A percentile compares a stretch with the other conserved stretches of the same genome.
Conservation (phyloP, 768 basidiomycete species). For the Tylopilus sp. region DNA sequence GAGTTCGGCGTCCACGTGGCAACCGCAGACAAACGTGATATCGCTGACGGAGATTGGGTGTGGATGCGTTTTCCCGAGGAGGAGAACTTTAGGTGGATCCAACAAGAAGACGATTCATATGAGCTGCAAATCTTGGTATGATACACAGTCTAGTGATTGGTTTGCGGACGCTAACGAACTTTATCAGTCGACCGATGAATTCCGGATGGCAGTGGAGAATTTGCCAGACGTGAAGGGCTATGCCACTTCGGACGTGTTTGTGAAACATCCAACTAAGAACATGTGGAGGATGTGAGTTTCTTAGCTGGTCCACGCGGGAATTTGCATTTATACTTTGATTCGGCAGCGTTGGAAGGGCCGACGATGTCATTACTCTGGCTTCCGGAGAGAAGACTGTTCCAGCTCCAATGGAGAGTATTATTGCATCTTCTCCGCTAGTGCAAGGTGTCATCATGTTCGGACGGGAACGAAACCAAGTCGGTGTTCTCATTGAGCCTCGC, state of each 20-base stretch:
- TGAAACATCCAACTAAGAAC: background rate
- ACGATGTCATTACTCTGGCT: background rate
- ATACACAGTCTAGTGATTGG: background rate
- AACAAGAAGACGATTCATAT: constrained; percentile 36
- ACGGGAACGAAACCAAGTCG: too few relatives aligned
- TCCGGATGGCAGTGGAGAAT: background rate
- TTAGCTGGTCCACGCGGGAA: background rate
- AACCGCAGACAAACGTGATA: constrained; percentile 1
- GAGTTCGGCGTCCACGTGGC: constrained; percentile 30
- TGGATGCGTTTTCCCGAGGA: constrained; percentile 29
- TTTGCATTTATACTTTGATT: too few relatives aligned
- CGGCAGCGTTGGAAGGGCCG: background rate
- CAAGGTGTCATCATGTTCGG: too few relatives aligned
- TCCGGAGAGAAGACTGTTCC: constrained; percentile 33
- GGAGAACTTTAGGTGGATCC: constrained; percentile 30
- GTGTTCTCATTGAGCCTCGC: too few relatives aligned
- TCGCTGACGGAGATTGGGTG: constrained; percentile 33
- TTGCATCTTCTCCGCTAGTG: too few relatives aligned
- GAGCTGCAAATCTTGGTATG: constrained; percentile 40
- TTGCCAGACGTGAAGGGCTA: background rate
- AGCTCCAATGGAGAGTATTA: constrained; percentile 4
- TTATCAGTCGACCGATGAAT: background rate
- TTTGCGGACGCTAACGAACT: background rate
- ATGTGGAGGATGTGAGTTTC: background rate
- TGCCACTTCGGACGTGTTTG: background rate